Evolutionary conservation across 495 filamentous ascomycete genomes (phyloP).

Genomic region (Trichoderma gamsii): DNA sequence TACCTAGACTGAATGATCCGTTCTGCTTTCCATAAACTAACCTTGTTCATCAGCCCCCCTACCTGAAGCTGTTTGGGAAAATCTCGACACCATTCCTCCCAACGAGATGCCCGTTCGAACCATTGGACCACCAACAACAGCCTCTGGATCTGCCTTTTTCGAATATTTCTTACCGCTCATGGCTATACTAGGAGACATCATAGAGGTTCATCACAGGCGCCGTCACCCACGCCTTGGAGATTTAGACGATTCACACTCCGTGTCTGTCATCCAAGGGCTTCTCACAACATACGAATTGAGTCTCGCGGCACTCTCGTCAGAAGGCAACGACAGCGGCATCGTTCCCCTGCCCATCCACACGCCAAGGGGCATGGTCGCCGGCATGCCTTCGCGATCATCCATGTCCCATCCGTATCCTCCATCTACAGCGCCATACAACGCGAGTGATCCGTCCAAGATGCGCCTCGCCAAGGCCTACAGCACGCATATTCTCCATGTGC

Average conservation of each 20-base stretch:
- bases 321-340: background rate
- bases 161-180: slow-evolving; percentile 73
- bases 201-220: slow-evolving; percentile 66
- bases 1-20: background rate
- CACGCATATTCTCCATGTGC: slow-evolving; percentile 55
- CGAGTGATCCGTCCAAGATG: slow-evolving; percentile 28
- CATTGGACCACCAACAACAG: slow-evolving; percentile 26
- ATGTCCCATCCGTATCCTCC: background rate
- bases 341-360: slow-evolving; percentile 1
- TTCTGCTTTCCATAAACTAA: background rate
- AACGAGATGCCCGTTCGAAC: slow-evolving; percentile 24
- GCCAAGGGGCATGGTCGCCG: background rate
- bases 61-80: slow-evolving; percentile 44
- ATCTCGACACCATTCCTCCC: slow-evolving; percentile 26
- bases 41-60: slow-evolving; percentile 34
- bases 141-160: slow-evolving; percentile 53
- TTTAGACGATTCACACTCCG: slow-evolving; percentile 20
- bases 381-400: background rate
- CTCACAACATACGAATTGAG: slow-evolving; percentile 23
- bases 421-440: slow-evolving; percentile 11
- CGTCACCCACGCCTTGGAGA: slow-evolving; percentile 67
- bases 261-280: slow-evolving; percentile 22
- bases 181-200: slow-evolving; percentile 71
- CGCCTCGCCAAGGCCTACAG: slow-evolving; percentile 70
- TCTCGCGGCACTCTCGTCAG: slow-evolving; percentile 15